These are phyloP conservation scores for Hepatocystis sp. DNA, from an alignment of 169 alveolate species.

Conservation along the genomic window DNA sequence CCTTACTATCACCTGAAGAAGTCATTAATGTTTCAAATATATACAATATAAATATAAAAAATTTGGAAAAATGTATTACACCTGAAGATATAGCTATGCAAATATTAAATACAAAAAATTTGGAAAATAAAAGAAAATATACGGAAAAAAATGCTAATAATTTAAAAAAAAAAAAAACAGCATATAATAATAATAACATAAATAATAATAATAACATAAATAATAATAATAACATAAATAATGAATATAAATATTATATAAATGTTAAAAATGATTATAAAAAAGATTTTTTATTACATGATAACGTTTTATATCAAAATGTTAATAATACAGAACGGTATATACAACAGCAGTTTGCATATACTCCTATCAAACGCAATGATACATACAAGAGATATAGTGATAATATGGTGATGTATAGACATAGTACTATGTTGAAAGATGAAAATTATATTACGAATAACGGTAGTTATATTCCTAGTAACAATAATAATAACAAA, in stretches of 20 bases:
- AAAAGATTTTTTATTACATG: no score
- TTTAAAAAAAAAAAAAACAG: conserved; percentile 32
- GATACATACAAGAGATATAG: not conserved
- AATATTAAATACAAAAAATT: conserved; percentile 50
- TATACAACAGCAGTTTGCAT: not conserved
- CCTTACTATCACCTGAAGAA: conserved; percentile 5
- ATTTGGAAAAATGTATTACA: conserved; percentile 23
- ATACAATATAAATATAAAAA: conserved; percentile 24
- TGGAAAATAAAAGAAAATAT: conserved; percentile 67
- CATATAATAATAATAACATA: conserved; percentile 1
- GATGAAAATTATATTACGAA: not conserved
- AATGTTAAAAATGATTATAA: no score
- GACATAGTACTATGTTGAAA: not conserved
- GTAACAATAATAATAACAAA: conserved; percentile 2
- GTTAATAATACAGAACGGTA: not conserved
- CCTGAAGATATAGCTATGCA: conserved; percentile 69
- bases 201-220: not conserved
- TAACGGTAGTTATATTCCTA: not conserved
- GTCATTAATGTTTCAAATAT: conserved; percentile 11
- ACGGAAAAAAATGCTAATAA: conserved; percentile 18
- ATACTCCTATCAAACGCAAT: not conserved
- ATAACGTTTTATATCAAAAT: not conserved
- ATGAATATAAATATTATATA: no score
- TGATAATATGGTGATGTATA: not conserved
- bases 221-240: not conserved